These are phyloP conservation scores for Ziziphus jujuba DNA, from an alignment of 306 rosid genomes.

Conservation along the genomic window DNA sequence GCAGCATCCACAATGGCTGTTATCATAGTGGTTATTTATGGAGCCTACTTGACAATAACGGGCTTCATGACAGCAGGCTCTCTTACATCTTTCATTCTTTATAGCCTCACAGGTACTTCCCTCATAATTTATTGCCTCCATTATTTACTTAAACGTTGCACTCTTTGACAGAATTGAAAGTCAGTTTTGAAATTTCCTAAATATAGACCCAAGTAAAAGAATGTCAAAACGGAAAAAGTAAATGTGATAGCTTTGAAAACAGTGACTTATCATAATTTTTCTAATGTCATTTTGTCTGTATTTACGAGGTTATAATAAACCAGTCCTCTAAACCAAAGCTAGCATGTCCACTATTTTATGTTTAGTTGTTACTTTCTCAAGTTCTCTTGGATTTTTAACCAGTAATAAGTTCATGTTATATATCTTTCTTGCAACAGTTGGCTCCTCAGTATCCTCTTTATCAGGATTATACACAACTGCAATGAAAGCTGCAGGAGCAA, in stretches of 20 bases:
- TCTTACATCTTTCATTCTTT: slow-evolving; percentile 86
- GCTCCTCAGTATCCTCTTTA: slow-evolving; percentile 69
- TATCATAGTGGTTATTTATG: slow-evolving; percentile 71
- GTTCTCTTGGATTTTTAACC: background rate
- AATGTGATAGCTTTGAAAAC: too few species aligned
- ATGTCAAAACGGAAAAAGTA: background rate
- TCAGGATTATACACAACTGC: slow-evolving; percentile 68
- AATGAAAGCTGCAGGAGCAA: slow-evolving; percentile 90
- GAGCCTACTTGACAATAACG: slow-evolving; percentile 71
- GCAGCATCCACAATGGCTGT: slow-evolving; percentile 79
- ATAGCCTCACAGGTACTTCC: slow-evolving; percentile 76
- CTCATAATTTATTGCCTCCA: slow-evolving; percentile 12
- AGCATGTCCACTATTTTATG: background rate
- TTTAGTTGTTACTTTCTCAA: background rate
- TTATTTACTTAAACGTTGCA: background rate
- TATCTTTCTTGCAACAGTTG: slow-evolving; percentile 48
- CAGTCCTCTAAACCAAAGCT: background rate
- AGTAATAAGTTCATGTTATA: background rate
- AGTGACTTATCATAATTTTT: too few species aligned
- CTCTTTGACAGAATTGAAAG: background rate
- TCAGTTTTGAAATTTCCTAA: background rate
- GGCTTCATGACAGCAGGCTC: slow-evolving; percentile 70
- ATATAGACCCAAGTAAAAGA: background rate
- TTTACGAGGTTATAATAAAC: too few species aligned
- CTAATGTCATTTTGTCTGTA: too few species aligned